phyloP scores from a whole-genome alignment of 192 early-diverging fungal species.

The Rhizoclosmatium globosum region DNA sequence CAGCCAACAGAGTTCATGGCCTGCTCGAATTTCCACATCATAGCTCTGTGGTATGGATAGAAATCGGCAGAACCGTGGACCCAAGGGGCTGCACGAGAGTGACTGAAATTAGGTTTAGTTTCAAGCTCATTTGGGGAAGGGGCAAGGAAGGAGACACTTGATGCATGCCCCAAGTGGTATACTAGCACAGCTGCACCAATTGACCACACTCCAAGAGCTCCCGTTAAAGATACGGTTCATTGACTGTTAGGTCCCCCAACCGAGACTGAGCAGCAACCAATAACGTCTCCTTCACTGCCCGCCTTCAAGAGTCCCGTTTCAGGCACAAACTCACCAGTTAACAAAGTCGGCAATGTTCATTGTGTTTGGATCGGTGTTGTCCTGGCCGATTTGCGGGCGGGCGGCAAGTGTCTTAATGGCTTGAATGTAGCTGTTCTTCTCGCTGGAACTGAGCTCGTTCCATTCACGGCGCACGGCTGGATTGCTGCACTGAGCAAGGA shows the following conservation, averaged over 20 bases:
- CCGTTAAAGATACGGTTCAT: neutral
- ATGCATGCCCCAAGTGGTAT: neutral
- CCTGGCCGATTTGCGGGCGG: neutral
- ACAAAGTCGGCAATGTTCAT: constrained; percentile 19
- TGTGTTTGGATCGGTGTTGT: neutral
- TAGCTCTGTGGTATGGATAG: constrained; percentile 35
- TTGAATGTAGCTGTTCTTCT: constrained; percentile 4
- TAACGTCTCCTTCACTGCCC: too few species aligned
- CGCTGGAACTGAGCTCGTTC: neutral
- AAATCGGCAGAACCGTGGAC: constrained; percentile 22
- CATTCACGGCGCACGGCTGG: constrained; percentile 4
- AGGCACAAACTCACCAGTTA: neutral
- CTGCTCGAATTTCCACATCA: constrained; percentile 28
- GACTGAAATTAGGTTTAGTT: neutral
- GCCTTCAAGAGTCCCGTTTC: too few species aligned
- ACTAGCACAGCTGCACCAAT: neutral
- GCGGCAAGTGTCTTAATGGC: neutral
- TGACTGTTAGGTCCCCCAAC: too few species aligned
- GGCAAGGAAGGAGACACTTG: too few species aligned
- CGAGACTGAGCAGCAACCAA: too few species aligned
- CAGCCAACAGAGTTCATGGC: constrained; percentile 25
- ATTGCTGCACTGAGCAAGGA: constrained; percentile 10
- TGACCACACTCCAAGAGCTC: neutral
- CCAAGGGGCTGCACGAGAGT: neutral
- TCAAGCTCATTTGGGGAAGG: neutral